Conservation (phyloP, 2,329 filamentous ascomycete genomes). For the Venturia oleaginea region DNA sequence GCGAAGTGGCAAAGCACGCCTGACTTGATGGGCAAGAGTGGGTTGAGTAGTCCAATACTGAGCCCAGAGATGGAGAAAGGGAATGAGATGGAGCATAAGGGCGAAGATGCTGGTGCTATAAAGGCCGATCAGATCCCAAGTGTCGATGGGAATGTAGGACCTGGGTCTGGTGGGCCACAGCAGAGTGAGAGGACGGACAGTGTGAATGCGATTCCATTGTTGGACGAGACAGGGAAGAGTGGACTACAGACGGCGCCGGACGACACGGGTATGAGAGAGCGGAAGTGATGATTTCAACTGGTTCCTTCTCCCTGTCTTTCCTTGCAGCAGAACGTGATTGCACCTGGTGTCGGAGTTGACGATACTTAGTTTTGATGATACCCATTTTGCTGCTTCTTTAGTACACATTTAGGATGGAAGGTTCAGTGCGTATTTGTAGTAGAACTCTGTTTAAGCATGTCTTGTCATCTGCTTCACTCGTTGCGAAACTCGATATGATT, state of each 20-base stretch:
- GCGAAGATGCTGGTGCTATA: neutral
- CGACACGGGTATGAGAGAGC: slow-evolving; percentile 11
- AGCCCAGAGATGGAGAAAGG: slow-evolving; percentile 7
- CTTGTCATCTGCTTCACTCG: neutral
- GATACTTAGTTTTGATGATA: neutral
- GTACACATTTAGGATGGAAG: neutral
- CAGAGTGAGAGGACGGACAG: slow-evolving; percentile 17
- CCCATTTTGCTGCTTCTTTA: neutral
- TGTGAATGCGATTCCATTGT: slow-evolving; percentile 47
- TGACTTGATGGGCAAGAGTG: slow-evolving; percentile 14
- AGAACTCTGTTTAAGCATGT: neutral
- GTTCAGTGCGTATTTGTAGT: neutral
- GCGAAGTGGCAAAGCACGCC: slow-evolving; percentile 66
- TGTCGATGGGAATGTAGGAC: slow-evolving; percentile 5
- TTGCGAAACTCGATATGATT: too few species aligned
- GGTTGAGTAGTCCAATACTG: neutral
- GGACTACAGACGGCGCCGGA: slow-evolving; percentile 17
- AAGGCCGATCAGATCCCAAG: slow-evolving; percentile 1
- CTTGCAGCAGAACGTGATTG: neutral
- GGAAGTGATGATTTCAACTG: neutral
- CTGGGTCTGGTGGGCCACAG: neutral
- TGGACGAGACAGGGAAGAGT: slow-evolving; percentile 18
- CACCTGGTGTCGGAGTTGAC: neutral
- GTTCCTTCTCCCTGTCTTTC: neutral
- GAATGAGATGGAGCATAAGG: neutral